These are phyloP conservation scores for Hydrangea macrophylla DNA, from an alignment of 148 eudicot genomes.

Conservation along the genomic window DNA sequence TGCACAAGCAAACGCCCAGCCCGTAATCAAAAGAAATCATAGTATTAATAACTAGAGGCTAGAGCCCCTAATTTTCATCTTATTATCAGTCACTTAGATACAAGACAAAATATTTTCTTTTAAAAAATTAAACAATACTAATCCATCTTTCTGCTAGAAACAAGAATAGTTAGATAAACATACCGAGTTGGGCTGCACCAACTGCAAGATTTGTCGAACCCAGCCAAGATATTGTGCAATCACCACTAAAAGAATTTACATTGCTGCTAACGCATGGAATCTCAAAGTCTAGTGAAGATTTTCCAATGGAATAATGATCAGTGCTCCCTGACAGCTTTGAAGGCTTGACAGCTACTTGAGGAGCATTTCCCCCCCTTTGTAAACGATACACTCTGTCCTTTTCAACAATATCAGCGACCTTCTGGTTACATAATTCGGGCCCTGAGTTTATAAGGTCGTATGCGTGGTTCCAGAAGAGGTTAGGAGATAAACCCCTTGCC, in stretches of 20 bases:
- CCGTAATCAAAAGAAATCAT: too few species aligned
- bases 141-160: conserved; percentile 11
- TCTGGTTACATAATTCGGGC: conserved; percentile 81
- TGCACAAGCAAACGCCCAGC: not conserved
- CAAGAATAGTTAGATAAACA: conserved; percentile 10
- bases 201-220: conserved; percentile 73
- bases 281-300: conserved; percentile 26
- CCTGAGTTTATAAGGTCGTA: conserved; percentile 71
- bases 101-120: too few species aligned
- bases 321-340: conserved; percentile 23
- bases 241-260: conserved; percentile 22
- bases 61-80: too few species aligned
- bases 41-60: not conserved
- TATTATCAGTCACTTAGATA: too few species aligned
- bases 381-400: conserved; percentile 73
- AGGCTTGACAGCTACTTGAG: conserved; percentile 56
- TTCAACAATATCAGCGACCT: conserved; percentile 83
- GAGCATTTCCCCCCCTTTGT: conserved; percentile 83
- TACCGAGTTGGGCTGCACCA: conserved; percentile 61
- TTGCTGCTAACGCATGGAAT: conserved; percentile 14
- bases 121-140: too few species aligned
- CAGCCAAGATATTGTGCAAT: conserved; percentile 50
- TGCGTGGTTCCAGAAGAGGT: conserved; percentile 78
- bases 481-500: conserved; percentile 83
- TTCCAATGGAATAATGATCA: conserved; percentile 18